A percentile compares a stretch with the other conserved stretches of the same genome.
phyloP scores from a whole-genome alignment of 208 protist genomes.

The Wallacemonas sp. region DNA sequence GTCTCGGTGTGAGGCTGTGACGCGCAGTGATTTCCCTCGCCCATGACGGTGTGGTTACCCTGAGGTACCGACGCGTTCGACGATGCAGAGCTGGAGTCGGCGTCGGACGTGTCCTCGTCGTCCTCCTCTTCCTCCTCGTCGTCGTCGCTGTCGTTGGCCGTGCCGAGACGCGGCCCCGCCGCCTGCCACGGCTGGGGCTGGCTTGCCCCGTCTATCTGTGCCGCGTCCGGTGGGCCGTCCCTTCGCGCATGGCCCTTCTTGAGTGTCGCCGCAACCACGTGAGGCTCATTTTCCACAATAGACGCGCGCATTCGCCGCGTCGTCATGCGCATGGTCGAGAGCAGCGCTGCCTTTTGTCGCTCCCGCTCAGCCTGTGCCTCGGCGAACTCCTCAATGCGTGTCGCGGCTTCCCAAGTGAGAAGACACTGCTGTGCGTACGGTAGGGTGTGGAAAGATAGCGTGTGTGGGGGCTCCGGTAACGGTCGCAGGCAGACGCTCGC shows the following conservation, averaged over 20 bases:
- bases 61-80: neutral
- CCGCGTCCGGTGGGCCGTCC: too few species aligned
- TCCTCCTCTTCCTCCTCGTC: neutral
- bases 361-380: conserved; percentile 13
- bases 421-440: conserved; percentile 77
- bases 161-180: too few species aligned
- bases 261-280: neutral
- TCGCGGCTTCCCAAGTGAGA: conserved; percentile 63
- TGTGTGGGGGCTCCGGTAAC: neutral
- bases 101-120: neutral
- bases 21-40: too few species aligned
- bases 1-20: too few species aligned
- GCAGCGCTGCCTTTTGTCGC: conserved; percentile 12
- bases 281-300: conserved; percentile 16
- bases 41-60: neutral
- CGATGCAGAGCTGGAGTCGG: neutral
- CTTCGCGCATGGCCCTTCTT: too few species aligned
- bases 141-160: too few species aligned
- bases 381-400: conserved; percentile 29
- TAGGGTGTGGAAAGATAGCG: conserved; percentile 24
- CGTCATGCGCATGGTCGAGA: conserved; percentile 26
- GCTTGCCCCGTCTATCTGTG: too few species aligned
- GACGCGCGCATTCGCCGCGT: conserved; percentile 37
- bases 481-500: neutral
- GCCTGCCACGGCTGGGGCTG: conserved; percentile 11